Conservation (phyloP, 2,329 filamentous ascomycete genomes). For the Calonectria henricotiae region DNA sequence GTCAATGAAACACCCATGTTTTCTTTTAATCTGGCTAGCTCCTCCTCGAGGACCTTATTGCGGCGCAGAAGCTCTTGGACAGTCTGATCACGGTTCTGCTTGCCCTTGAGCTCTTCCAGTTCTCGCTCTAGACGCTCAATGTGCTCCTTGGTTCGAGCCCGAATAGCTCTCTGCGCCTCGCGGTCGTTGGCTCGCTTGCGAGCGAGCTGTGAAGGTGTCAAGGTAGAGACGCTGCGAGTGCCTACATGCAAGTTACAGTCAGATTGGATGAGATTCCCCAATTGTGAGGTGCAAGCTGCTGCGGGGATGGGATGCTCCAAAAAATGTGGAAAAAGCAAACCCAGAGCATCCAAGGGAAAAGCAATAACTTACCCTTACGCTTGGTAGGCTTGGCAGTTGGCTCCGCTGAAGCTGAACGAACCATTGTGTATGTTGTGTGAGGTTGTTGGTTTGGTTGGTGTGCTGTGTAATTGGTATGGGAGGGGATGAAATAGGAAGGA, state of each 20-base stretch:
- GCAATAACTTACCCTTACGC: conserved; percentile 62
- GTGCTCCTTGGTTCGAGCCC: conserved; percentile 88
- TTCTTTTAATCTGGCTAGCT: conserved; percentile 66
- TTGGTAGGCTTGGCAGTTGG: conserved; percentile 63
- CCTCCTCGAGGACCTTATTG: conserved; percentile 71
- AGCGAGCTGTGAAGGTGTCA: conserved; percentile 90
- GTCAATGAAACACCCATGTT: conserved; percentile 63
- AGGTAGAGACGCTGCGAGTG: conserved; percentile 85
- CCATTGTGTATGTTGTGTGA: conserved; percentile 55
- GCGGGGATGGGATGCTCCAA: conserved; percentile 14
- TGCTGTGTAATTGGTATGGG: conserved; percentile 1
- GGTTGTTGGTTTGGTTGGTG: conserved; percentile 29
- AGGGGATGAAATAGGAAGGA: conserved; percentile 12
- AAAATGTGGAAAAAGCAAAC: conserved; percentile 16
- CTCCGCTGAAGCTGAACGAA: conserved; percentile 63
- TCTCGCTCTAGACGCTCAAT: conserved; percentile 85
- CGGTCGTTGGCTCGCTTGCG: conserved; percentile 94
- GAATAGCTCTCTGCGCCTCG: conserved; percentile 89
- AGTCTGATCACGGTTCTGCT: conserved; percentile 66
- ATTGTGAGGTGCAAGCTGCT: not conserved
- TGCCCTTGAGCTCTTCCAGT: conserved; percentile 78
- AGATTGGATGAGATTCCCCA: not conserved
- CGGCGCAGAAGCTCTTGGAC: conserved; percentile 68
- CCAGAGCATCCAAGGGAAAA: conserved; percentile 19
- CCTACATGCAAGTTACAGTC: conserved; percentile 57